Evolutionary conservation across 2,329 filamentous ascomycete species (phyloP).

Genomic region (Colletotrichum tropicicola): DNA sequence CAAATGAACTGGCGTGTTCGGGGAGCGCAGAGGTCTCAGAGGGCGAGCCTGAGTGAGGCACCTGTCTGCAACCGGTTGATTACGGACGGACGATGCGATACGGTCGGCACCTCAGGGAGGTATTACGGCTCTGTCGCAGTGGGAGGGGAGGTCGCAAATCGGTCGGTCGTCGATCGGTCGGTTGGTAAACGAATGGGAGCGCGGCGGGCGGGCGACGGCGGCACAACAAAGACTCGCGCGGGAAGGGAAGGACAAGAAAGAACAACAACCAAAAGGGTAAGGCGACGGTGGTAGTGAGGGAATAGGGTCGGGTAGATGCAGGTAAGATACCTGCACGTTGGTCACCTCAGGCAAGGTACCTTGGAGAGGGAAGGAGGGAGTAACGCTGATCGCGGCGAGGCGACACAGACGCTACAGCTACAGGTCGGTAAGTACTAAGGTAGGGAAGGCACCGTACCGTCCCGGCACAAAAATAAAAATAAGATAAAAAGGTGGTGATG

Average conservation of each 20-base stretch:
- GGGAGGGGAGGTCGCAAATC: constrained; percentile 26
- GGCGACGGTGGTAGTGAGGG: constrained; percentile 14
- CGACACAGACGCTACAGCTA: background rate
- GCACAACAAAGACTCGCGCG: constrained; percentile 18
- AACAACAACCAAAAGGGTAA: background rate
- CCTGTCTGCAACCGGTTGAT: background rate
- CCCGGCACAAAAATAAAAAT: no score
- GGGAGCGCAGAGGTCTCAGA: constrained; percentile 17
- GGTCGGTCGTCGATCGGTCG: constrained; percentile 25
- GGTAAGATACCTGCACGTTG: constrained; percentile 27
- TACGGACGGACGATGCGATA: background rate
- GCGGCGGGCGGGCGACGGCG: background rate
- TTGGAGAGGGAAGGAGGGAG: constrained; percentile 17
- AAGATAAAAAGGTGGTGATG: background rate
- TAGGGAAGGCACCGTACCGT: no score
- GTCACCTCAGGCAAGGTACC: no score
- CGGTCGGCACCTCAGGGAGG: background rate
- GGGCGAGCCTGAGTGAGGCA: background rate
- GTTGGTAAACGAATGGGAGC: constrained; percentile 1
- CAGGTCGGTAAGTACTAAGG: no score
- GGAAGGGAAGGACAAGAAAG: background rate
- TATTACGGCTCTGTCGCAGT: background rate
- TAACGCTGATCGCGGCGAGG: background rate
- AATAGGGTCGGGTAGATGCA: constrained; percentile 12
- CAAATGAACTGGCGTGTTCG: constrained; percentile 28